Percentiles rank a stretch among this genome's conserved stretches.
Evolutionary conservation across 83 land plant species (phyloP).

Genomic region (Picea engelmannii): DNA sequence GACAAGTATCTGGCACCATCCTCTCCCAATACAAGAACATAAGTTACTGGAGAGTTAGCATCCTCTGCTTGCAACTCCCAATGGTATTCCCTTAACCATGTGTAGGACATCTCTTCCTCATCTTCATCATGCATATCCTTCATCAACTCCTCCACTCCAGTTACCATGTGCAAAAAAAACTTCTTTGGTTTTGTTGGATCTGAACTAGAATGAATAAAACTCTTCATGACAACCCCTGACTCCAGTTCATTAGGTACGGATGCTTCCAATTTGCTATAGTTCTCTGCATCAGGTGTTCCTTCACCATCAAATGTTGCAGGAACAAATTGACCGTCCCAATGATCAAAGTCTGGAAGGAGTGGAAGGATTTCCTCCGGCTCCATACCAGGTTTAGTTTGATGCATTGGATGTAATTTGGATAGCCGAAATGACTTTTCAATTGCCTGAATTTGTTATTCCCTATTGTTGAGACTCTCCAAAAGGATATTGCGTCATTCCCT

Average conservation of each 20-base stretch:
- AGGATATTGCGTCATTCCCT: constrained; percentile 64
- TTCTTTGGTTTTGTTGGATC: constrained; percentile 71
- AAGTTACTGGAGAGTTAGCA: constrained; percentile 65
- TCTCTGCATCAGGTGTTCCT: constrained; percentile 87
- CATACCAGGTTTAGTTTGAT: constrained; percentile 82
- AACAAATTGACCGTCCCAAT: constrained; percentile 77
- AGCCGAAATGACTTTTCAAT: constrained; percentile 93
- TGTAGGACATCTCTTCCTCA: constrained; percentile 73
- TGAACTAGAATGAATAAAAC: constrained; percentile 53
- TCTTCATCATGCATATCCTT: constrained; percentile 79
- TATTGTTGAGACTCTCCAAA: constrained; percentile 72
- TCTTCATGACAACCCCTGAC: constrained; percentile 85
- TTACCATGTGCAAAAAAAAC: constrained; percentile 95
- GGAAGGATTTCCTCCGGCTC: constrained; percentile 77
- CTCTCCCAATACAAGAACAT: constrained; percentile 76
- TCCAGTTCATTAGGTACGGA: constrained; percentile 77
- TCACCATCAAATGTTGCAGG: constrained; percentile 81
- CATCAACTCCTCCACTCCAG: constrained; percentile 70
- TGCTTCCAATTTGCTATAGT: constrained; percentile 62
- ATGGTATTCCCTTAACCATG: constrained; percentile 97
- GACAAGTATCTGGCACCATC: constrained; percentile 83
- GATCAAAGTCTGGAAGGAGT: constrained; percentile 79
- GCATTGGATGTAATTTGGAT: constrained; percentile 75
- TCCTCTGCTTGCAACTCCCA: constrained; percentile 94
- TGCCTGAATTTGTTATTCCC: constrained; percentile 87